These are phyloP conservation scores for Daucus carota DNA, from an alignment of 129 eudicot species.

Conservation along the genomic window DH1_v3.0 NC_030386.2:28702501-28703000, in stretches of 20 bases:
- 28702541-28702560: background rate
- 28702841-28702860: background rate
- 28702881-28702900: background rate
- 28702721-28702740: slow-evolving; percentile 6
- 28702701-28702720: background rate
- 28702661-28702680: slow-evolving; percentile 7
- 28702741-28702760: background rate
- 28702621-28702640: slow-evolving; percentile 14
- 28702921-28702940: background rate
- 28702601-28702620: slow-evolving; percentile 10
- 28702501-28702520: slow-evolving; percentile 18
- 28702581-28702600: background rate
- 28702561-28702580: background rate
- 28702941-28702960: background rate
- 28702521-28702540: slow-evolving; percentile 32
- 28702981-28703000: background rate
- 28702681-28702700: background rate
- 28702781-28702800: background rate
- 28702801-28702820: slow-evolving; percentile 7
- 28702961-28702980: background rate
- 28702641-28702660: slow-evolving; percentile 7
- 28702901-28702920: background rate
- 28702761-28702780: slow-evolving; percentile 11
- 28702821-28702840: background rate
- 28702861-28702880: background rate